These are phyloP conservation scores for Nakazawaea wickerhamii DNA, from an alignment of 805 yeast genomes.

Conservation along the genomic window DNA sequence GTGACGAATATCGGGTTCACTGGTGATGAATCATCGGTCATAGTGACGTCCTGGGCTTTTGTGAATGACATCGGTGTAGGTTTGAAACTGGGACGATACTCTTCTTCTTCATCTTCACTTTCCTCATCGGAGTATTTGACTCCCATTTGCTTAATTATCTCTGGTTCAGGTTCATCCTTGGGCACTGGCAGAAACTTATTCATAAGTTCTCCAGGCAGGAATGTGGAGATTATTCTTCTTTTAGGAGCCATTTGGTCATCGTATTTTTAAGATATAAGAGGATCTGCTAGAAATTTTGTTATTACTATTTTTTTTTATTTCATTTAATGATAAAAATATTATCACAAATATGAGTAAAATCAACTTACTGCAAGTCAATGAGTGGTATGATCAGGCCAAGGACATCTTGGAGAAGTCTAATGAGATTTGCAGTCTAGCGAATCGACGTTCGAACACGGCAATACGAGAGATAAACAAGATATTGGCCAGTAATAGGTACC, in stretches of 20 bases:
- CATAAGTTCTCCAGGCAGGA: slow-evolving; percentile 7
- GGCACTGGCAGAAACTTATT: not conserved
- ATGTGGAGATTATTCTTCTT: slow-evolving; percentile 4
- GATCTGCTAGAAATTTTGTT: not conserved
- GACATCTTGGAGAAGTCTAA: slow-evolving; percentile 7
- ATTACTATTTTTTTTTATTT: not conserved
- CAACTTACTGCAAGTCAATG: not conserved
- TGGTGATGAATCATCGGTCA: not conserved
- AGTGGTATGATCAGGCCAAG: slow-evolving; percentile 9
- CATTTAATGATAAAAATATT: not conserved
- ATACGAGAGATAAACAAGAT: slow-evolving; percentile 3
- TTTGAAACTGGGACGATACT: slow-evolving; percentile 27
- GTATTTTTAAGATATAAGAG: not conserved
- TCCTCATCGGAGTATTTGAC: slow-evolving; percentile 10
- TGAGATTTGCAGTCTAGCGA: slow-evolving; percentile 1
- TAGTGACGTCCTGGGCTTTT: not conserved
- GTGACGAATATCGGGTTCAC: slow-evolving; percentile 1
- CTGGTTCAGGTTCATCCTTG: not conserved
- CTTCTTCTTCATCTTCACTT: slow-evolving; percentile 28
- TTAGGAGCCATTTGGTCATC: slow-evolving; percentile 3
- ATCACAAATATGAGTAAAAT: slow-evolving; percentile 4
- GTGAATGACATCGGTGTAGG: slow-evolving; percentile 4
- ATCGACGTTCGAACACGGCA: not conserved
- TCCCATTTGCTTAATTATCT: slow-evolving; percentile 2
- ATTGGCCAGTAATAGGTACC: slow-evolving; percentile 4